These are phyloP conservation scores for Datura wrightii DNA, from an alignment of 257 asterid species.

Conservation along the genomic window DNA sequence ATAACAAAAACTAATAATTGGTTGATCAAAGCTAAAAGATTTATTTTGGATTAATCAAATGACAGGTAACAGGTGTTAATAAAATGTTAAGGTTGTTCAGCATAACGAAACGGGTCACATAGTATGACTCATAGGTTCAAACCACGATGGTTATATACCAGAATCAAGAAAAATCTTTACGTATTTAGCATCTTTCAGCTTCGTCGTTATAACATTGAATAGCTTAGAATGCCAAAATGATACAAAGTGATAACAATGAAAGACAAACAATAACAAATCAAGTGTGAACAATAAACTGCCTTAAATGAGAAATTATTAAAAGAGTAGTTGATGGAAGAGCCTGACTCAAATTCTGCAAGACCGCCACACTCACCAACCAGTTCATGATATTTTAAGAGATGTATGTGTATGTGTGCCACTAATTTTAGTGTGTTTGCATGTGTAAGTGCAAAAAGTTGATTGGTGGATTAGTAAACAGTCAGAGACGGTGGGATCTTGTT, in stretches of 20 bases:
- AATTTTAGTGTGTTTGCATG: too few species aligned
- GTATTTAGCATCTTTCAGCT: background rate
- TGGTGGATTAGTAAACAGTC: too few species aligned
- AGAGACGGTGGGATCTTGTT: too few species aligned
- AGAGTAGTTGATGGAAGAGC: constrained; percentile 77
- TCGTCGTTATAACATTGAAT: constrained; percentile 21
- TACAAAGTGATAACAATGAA: background rate
- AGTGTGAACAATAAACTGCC: constrained; percentile 48
- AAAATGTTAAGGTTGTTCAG: background rate
- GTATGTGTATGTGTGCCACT: too few species aligned
- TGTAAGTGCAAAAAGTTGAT: too few species aligned
- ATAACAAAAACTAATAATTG: background rate
- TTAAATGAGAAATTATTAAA: constrained; percentile 96
- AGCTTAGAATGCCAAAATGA: background rate
- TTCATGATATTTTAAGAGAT: background rate
- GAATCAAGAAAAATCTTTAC: constrained; percentile 8
- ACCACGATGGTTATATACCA: background rate
- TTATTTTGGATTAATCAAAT: background rate
- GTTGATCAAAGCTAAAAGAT: background rate
- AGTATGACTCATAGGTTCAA: constrained; percentile 3
- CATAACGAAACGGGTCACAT: background rate
- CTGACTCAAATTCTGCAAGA: constrained; percentile 68
- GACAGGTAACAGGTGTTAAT: background rate
- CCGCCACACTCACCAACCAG: constrained; percentile 84
- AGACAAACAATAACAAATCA: constrained; percentile 1